Percentiles rank a stretch among this genome's conserved stretches.
Evolutionary conservation across 2,329 filamentous ascomycete species (phyloP).

Genomic region (Trichothecium roseum): DNA sequence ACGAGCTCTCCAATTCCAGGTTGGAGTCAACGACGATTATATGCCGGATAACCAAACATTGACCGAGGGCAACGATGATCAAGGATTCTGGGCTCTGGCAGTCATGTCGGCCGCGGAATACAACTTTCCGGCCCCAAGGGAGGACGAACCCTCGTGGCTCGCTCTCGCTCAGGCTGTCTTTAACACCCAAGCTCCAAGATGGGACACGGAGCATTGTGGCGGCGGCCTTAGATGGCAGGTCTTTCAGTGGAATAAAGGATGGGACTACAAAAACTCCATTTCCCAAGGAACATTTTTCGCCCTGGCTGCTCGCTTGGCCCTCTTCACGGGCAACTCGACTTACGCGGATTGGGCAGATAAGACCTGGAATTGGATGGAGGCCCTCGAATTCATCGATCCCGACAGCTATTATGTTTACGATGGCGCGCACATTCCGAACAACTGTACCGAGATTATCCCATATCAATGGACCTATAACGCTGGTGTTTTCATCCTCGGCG

Average conservation of each 20-base stretch:
- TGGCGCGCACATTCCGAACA: slow-evolving; percentile 43
- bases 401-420: slow-evolving; percentile 51
- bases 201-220: slow-evolving; percentile 59
- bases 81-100: slow-evolving; percentile 64
- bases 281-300: slow-evolving; percentile 55
- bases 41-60: slow-evolving; percentile 66
- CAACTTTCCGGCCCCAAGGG: slow-evolving; percentile 49
- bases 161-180: slow-evolving; percentile 71
- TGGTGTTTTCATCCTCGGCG: slow-evolving; percentile 54
- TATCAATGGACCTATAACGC: slow-evolving; percentile 64
- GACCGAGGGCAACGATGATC: slow-evolving; percentile 64
- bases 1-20: slow-evolving; percentile 64
- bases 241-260: slow-evolving; percentile 72
- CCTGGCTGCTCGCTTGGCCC: slow-evolving; percentile 55
- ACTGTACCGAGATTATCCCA: slow-evolving; percentile 47
- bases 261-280: slow-evolving; percentile 63
- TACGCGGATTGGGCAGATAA: slow-evolving; percentile 70
- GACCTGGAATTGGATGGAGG: slow-evolving; percentile 59
- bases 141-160: slow-evolving; percentile 53
- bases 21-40: slow-evolving; percentile 62
- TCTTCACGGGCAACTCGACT: slow-evolving; percentile 67
- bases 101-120: slow-evolving; percentile 62
- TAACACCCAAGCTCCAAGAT: slow-evolving; percentile 65
- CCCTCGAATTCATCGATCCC: slow-evolving; percentile 44
- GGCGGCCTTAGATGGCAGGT: slow-evolving; percentile 81